These are phyloP conservation scores for Physcomitrium patens DNA, from an alignment of 225 moss, liverwort and hornwort species.

Conservation along the genomic window DNA sequence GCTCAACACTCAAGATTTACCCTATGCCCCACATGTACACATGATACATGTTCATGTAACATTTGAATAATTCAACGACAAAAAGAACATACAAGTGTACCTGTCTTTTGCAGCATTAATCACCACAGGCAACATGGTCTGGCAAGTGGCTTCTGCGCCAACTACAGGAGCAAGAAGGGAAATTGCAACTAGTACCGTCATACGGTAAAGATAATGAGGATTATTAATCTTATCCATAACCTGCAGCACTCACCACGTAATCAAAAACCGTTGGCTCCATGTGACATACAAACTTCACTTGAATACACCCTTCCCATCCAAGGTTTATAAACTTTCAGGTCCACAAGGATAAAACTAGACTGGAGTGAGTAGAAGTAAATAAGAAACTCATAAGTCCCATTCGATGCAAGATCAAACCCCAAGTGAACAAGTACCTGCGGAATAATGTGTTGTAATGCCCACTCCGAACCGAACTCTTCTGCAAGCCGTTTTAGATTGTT, in stretches of 20 bases:
- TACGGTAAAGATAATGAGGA: slow-evolving; percentile 93
- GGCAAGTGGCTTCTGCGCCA: slow-evolving; percentile 60
- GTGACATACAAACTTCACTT: not conserved
- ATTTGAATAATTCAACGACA: not conserved
- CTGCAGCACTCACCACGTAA: slow-evolving; percentile 41
- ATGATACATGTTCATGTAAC: not conserved
- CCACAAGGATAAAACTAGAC: slow-evolving; percentile 3
- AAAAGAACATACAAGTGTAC: slow-evolving; percentile 27
- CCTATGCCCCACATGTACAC: not conserved
- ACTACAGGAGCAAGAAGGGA: too few species aligned
- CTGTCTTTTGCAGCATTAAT: slow-evolving; percentile 97
- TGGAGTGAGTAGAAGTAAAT: not conserved
- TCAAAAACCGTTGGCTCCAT: slow-evolving; percentile 4
- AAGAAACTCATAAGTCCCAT: slow-evolving; percentile 2
- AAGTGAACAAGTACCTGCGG: slow-evolving; percentile 64
- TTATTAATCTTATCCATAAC: slow-evolving; percentile 98
- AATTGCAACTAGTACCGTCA: slow-evolving; percentile 72
- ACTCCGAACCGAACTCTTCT: slow-evolving; percentile 89
- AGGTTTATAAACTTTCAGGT: not conserved
- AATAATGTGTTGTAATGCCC: slow-evolving; percentile 96
- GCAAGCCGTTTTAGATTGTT: slow-evolving; percentile 94
- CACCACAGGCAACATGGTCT: slow-evolving; percentile 96
- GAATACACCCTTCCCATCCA: slow-evolving; percentile 4
- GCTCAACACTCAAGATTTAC: slow-evolving; percentile 9
- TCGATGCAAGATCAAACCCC: slow-evolving; percentile 10